Conservation (phyloP, 495 filamentous ascomycete genomes). For the Penicillium samsonianum region DNA sequence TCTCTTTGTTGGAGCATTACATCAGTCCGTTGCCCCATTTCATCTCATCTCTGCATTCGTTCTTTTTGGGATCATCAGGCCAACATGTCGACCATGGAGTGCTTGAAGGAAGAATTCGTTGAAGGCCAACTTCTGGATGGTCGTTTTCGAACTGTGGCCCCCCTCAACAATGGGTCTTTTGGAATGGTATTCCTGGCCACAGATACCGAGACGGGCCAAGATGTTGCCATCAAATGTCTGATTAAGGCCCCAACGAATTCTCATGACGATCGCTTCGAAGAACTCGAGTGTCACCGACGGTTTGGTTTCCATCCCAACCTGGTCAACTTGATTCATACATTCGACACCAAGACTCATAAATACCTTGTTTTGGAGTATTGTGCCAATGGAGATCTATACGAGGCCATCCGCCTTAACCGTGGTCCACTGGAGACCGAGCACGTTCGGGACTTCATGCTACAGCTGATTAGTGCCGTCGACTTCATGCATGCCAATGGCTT, state of each 20-base stretch:
- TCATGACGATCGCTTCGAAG: slow-evolving; percentile 81
- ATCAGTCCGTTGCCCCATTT: slow-evolving; percentile 6
- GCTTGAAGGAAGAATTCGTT: slow-evolving; percentile 71
- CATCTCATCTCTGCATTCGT: slow-evolving; percentile 22
- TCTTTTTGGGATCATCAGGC: slow-evolving; percentile 38
- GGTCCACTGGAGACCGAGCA: slow-evolving; percentile 94
- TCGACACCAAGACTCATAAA: slow-evolving; percentile 85
- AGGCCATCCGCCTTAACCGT: slow-evolving; percentile 85
- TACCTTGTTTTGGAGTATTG: slow-evolving; percentile 97
- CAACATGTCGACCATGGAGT: slow-evolving; percentile 66
- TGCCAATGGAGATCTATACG: slow-evolving; percentile 94
- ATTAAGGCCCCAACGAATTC: slow-evolving; percentile 67
- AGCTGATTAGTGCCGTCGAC: slow-evolving; percentile 85
- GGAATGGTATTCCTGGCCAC: slow-evolving; percentile 95
- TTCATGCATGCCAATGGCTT: slow-evolving; percentile 88
- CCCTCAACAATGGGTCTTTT: slow-evolving; percentile 97
- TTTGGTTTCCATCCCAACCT: slow-evolving; percentile 85
- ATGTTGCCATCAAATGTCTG: slow-evolving; percentile 92
- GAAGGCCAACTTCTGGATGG: slow-evolving; percentile 74
- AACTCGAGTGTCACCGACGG: slow-evolving; percentile 76
- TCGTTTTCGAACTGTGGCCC: slow-evolving; percentile 86
- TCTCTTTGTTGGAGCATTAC: slow-evolving; percentile 25
- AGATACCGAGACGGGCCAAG: slow-evolving; percentile 69
- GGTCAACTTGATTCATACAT: slow-evolving; percentile 88
- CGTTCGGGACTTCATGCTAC: slow-evolving; percentile 94